Conservation (phyloP, 2,329 filamentous ascomycete species). For the Mycosphaerella arachidis region DNA sequence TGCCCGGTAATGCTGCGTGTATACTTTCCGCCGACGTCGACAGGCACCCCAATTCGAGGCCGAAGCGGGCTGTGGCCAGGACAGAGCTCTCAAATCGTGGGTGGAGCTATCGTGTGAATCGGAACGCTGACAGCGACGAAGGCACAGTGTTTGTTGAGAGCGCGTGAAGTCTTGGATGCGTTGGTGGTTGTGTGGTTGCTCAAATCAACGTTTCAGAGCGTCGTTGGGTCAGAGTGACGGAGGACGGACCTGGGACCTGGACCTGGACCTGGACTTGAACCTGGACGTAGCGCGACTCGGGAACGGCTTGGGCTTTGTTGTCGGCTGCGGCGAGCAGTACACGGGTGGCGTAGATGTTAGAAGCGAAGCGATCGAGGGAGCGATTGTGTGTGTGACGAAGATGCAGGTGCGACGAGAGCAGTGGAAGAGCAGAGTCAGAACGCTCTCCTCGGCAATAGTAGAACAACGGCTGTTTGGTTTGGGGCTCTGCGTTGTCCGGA, state of each 20-base stretch:
- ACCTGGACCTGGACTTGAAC: no score
- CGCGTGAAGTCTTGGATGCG: neutral
- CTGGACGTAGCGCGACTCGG: no score
- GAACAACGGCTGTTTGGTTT: neutral
- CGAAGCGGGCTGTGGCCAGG: conserved; percentile 4
- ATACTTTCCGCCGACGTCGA: neutral
- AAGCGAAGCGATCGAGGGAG: neutral
- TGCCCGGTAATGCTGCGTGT: conserved; percentile 4
- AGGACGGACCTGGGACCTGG: neutral
- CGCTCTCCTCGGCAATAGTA: neutral
- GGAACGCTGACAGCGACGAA: neutral
- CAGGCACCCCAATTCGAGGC: neutral
- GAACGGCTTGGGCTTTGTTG: neutral
- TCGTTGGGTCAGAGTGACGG: conserved; percentile 1
- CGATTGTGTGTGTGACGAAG: neutral
- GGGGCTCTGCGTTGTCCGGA: neutral
- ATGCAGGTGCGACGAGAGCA: neutral
- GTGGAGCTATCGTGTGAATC: neutral
- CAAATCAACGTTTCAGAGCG: neutral
- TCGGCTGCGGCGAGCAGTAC: neutral
- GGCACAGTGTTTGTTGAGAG: neutral
- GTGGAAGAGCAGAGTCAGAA: neutral
- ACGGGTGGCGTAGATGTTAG: no score
- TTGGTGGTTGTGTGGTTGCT: neutral
- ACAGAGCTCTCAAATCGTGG: neutral